These are phyloP conservation scores for Wallacemonas sp. DNA, from an alignment of 208 protist species.

Conservation along the genomic window DNA sequence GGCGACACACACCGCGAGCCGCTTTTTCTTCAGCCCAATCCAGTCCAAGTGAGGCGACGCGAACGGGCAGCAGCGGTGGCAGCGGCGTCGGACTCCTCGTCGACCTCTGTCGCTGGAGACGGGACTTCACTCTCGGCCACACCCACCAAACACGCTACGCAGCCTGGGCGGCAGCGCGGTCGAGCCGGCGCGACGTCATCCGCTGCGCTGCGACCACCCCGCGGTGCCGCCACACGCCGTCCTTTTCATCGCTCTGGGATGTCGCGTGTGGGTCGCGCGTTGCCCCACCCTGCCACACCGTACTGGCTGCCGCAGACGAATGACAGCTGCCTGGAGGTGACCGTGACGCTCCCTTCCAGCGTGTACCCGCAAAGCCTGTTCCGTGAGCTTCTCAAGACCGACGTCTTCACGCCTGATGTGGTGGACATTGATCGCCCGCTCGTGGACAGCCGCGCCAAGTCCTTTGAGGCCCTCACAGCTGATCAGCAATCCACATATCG, in stretches of 20 bases:
- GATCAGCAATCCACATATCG: constrained; percentile 60
- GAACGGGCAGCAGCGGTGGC: neutral
- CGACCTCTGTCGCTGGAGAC: too few relatives aligned
- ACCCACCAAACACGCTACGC: too few relatives aligned
- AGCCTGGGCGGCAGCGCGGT: neutral
- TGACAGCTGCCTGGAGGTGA: constrained; percentile 59
- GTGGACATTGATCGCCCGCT: constrained; percentile 65
- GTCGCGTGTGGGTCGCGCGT: constrained; percentile 9
- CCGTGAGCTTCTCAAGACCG: constrained; percentile 82
- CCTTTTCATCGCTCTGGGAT: constrained; percentile 1
- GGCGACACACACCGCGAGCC: constrained; percentile 1
- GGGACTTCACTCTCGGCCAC: too few relatives aligned
- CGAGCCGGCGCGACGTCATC: neutral
- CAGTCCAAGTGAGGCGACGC: constrained; percentile 1
- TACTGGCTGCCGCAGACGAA: constrained; percentile 75
- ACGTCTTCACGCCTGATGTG: constrained; percentile 77
- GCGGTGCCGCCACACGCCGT: neutral
- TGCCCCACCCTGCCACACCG: constrained; percentile 42
- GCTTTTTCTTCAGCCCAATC: constrained; percentile 6
- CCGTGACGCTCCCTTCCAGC: constrained; percentile 52
- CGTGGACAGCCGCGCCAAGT: constrained; percentile 41
- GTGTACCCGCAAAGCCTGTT: constrained; percentile 82
- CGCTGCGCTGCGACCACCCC: neutral
- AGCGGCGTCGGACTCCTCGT: too few relatives aligned
- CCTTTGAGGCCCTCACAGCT: constrained; percentile 35